Conservation (phyloP, 345 rosid species). For the Eucalyptus sideroxylon region DNA sequence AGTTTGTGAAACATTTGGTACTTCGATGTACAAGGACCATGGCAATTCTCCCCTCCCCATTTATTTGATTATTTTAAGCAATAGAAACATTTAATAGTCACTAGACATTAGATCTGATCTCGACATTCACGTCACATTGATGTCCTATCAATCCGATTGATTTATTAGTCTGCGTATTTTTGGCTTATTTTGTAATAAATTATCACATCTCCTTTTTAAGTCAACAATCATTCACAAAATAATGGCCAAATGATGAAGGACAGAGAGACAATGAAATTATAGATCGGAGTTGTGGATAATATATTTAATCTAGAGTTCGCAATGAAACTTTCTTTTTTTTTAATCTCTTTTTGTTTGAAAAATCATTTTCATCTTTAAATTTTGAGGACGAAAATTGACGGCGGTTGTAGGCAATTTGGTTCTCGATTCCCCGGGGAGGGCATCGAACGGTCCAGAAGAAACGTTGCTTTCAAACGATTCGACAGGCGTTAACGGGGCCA, state of each 20-base stretch:
- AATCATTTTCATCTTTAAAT: background rate
- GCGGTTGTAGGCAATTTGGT: background rate
- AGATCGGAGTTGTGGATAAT: too few relatives aligned
- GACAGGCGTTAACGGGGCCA: background rate
- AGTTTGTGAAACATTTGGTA: background rate
- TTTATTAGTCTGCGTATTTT: accelerated
- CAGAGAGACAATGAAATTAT: background rate
- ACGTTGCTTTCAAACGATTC: background rate
- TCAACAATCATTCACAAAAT: background rate
- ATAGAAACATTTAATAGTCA: background rate
- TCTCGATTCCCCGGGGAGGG: background rate
- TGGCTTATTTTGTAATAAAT: background rate
- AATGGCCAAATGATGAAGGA: background rate
- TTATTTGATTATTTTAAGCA: background rate
- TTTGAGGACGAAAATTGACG: background rate
- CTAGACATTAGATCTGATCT: background rate
- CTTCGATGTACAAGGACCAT: accelerated
- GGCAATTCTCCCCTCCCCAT: background rate
- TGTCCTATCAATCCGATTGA: background rate
- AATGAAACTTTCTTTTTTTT: background rate
- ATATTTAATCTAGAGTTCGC: background rate
- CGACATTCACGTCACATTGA: background rate
- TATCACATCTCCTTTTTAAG: background rate
- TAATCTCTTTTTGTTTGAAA: background rate
- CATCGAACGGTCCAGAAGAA: background rate